Conservation (phyloP, 2,329 filamentous ascomycete genomes). For the Macrophomina phaseolina region DNA sequence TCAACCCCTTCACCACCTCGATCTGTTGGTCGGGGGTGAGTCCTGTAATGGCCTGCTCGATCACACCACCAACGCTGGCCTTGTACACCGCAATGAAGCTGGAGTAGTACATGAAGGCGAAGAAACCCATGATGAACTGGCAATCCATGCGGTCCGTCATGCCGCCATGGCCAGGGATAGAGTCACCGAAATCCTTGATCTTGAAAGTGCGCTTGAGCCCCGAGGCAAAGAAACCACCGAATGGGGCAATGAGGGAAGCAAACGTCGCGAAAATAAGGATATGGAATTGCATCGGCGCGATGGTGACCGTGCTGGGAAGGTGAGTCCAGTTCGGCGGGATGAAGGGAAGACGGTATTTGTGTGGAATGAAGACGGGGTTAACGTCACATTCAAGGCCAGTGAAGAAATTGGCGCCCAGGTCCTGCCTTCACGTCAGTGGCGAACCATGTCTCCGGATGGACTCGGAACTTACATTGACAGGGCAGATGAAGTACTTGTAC, state of each 20-base stretch:
- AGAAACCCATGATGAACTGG: conserved; percentile 99
- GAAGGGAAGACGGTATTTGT: conserved; percentile 71
- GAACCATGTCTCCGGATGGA: background rate
- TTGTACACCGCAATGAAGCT: conserved; percentile 93
- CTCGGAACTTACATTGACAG: conserved; percentile 71
- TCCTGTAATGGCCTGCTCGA: conserved; percentile 92
- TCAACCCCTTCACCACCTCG: conserved; percentile 70
- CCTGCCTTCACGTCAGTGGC: conserved; percentile 45
- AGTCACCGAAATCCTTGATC: conserved; percentile 99
- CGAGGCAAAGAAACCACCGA: conserved; percentile 97
- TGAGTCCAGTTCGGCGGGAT: conserved; percentile 69
- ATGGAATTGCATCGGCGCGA: conserved; percentile 92
- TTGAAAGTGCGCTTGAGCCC: conserved; percentile 98
- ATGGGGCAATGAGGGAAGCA: conserved; percentile 93
- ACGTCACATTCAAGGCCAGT: conserved; percentile 87
- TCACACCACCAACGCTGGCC: conserved; percentile 80
- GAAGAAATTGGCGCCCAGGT: conserved; percentile 91
- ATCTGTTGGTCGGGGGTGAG: conserved; percentile 86
- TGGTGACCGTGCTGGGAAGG: conserved; percentile 71
- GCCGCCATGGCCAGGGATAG: conserved; percentile 94
- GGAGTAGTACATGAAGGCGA: conserved; percentile 98
- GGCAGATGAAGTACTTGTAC: conserved; percentile 98
- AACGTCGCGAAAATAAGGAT: conserved; percentile 90
- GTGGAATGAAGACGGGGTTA: conserved; percentile 88
- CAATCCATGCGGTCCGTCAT: conserved; percentile 99